phyloP scores from a whole-genome alignment of 1,139 yeast genomes.

The Zygoascus meyerae region DNA sequence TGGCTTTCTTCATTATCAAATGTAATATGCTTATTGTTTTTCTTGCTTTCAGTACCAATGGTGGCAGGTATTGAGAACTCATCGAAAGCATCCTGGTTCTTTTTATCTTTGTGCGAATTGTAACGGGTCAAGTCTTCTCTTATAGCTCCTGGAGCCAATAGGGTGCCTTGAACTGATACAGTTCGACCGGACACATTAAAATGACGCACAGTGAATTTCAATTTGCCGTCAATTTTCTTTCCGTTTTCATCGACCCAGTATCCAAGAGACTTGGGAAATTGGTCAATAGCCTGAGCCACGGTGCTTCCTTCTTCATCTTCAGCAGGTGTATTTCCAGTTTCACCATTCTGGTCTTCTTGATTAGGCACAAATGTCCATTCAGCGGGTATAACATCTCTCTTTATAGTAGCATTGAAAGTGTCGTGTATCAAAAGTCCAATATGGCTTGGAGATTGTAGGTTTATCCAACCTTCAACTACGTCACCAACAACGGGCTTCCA shows the following conservation, averaged over 20 bases:
- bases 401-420: constrained; percentile 90
- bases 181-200: constrained; percentile 76
- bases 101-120: constrained; percentile 7
- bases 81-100: constrained; percentile 8
- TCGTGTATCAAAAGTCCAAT: constrained; percentile 87
- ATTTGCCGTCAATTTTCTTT: constrained; percentile 70
- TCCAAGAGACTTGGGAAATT: constrained; percentile 56
- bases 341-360: constrained; percentile 47
- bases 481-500: constrained; percentile 92
- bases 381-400: constrained; percentile 73
- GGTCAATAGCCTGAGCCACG: constrained; percentile 6
- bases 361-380: constrained; percentile 79
- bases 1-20: constrained; percentile 1
- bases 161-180: constrained; percentile 79
- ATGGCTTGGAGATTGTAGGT: constrained; percentile 93
- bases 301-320: constrained; percentile 20
- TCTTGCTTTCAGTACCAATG: constrained; percentile 7
- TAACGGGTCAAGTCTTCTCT: constrained; percentile 34
- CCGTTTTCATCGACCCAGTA: constrained; percentile 80
- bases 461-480: constrained; percentile 73
- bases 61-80: constrained; percentile 10
- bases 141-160: constrained; percentile 58
- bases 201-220: constrained; percentile 65
- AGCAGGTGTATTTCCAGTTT: constrained; percentile 20
- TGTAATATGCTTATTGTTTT: constrained; percentile 4